A percentile compares a stretch with the other conserved stretches of the same genome.
phyloP scores from a whole-genome alignment of 768 basidiomycete genomes.

The Suillus americanus region DNA sequence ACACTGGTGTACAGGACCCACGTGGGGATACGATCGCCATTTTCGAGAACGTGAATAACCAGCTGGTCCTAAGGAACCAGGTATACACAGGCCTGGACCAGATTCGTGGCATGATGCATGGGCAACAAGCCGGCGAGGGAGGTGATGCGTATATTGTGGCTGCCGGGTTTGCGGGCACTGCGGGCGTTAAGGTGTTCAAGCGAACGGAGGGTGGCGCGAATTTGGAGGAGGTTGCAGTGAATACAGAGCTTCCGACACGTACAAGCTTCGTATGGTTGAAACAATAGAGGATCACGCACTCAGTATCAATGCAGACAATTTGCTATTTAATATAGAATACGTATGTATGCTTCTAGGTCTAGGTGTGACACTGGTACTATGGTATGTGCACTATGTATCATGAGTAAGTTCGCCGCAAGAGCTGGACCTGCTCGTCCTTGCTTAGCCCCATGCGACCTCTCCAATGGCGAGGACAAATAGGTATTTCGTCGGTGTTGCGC shows the following conservation, averaged over 20 bases:
- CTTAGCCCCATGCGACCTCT: constrained; percentile 69
- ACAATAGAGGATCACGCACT: background rate
- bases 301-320: background rate
- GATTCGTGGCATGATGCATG: constrained; percentile 66
- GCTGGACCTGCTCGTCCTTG: constrained; percentile 54
- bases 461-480: constrained; percentile 54
- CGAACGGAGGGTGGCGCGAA: constrained; percentile 54
- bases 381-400: background rate
- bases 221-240: constrained; percentile 51
- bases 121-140: constrained; percentile 38
- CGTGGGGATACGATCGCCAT: constrained; percentile 67
- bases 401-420: constrained; percentile 21
- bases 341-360: background rate
- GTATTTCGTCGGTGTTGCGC: constrained; percentile 25
- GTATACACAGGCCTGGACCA: constrained; percentile 65
- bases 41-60: constrained; percentile 43
- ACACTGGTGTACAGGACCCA: constrained; percentile 49
- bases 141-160: constrained; percentile 57
- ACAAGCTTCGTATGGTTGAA: constrained; percentile 48
- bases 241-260: constrained; percentile 50
- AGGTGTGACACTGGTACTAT: background rate
- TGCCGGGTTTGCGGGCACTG: constrained; percentile 50
- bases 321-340: background rate
- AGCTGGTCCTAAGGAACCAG: constrained; percentile 46
- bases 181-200: constrained; percentile 57